These are phyloP conservation scores for Ogataea haglerorum DNA, from an alignment of 805 yeast genomes.

Conservation along the genomic window DNA sequence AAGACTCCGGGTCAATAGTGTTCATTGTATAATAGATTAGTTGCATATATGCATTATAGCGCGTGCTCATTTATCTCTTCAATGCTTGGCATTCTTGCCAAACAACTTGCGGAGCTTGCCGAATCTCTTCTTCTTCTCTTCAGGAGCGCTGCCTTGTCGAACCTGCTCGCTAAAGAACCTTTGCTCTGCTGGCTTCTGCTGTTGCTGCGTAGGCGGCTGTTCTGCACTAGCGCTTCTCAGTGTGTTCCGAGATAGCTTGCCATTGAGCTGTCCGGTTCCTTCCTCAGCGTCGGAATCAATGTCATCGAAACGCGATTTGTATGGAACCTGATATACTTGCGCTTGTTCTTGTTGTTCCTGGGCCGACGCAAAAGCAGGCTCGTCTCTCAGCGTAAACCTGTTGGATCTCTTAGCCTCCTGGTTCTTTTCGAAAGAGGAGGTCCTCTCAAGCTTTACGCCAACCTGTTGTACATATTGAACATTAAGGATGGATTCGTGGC, in stretches of 20 bases:
- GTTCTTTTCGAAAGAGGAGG: conserved; percentile 58
- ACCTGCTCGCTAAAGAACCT: conserved; percentile 30
- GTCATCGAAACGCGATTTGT: conserved; percentile 57
- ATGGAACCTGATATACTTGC: conserved; percentile 18
- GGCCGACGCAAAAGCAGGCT: conserved; percentile 9
- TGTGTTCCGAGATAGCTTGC: conserved; percentile 18
- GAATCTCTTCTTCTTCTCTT: conserved; percentile 33
- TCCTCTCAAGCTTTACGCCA: conserved; percentile 26
- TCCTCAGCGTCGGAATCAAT: conserved; percentile 49
- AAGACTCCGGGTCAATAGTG: neutral
- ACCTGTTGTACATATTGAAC: conserved; percentile 33
- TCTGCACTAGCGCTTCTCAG: conserved; percentile 28
- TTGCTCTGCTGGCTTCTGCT: conserved; percentile 2
- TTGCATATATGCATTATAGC: neutral
- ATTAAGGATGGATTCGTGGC: conserved; percentile 16
- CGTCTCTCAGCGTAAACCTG: conserved; percentile 27
- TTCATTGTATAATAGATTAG: conserved; percentile 1
- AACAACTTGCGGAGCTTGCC: conserved; percentile 35
- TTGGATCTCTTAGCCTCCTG: conserved; percentile 31
- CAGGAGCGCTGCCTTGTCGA: conserved; percentile 7
- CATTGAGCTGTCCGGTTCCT: conserved; percentile 12
- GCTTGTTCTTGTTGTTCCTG: conserved; percentile 10
- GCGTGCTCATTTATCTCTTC: neutral
- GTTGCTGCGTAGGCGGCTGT: conserved; percentile 10
- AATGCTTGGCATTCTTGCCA: conserved; percentile 19